These are phyloP conservation scores for Chrysoporthe cubensis DNA, from an alignment of 2,329 filamentous ascomycete species.

Conservation along the genomic window DNA sequence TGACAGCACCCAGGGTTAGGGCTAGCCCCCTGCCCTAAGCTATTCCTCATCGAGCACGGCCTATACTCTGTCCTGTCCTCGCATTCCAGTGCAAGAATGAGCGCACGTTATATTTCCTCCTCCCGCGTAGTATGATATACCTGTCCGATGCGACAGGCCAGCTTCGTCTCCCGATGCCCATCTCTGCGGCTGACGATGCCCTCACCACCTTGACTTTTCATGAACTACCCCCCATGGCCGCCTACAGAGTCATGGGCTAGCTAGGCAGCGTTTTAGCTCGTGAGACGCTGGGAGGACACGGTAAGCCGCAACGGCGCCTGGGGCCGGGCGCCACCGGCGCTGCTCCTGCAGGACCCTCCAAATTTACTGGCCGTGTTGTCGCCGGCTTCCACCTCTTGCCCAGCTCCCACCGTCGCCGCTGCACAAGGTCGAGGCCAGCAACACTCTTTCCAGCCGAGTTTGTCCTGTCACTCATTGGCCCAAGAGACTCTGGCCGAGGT, in stretches of 20 bases:
- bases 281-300: constrained; percentile 23
- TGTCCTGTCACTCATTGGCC: constrained; percentile 12
- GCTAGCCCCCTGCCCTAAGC: too few species aligned
- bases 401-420: constrained; percentile 10
- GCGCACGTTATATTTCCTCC: too few species aligned
- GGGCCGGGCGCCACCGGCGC: constrained; percentile 13
- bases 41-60: too few species aligned
- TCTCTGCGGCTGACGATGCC: background rate
- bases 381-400: constrained; percentile 12
- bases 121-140: too few species aligned
- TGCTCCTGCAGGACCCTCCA: constrained; percentile 3
- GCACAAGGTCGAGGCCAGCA: constrained; percentile 22
- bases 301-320: constrained; percentile 27
- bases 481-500: background rate
- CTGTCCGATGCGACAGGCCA: background rate
- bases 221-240: background rate
- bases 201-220: background rate
- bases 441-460: background rate
- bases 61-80: too few species aligned
- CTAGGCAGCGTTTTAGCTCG: constrained; percentile 1
- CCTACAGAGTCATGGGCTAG: background rate
- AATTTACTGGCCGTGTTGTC: constrained; percentile 1
- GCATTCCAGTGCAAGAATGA: too few species aligned
- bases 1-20: background rate
- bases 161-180: background rate